Evolutionary conservation across 345 rosid genomes (phyloP), one percentile per base, ranked within the genome.

Genomic region (Anacardium occidentale): DNA sequence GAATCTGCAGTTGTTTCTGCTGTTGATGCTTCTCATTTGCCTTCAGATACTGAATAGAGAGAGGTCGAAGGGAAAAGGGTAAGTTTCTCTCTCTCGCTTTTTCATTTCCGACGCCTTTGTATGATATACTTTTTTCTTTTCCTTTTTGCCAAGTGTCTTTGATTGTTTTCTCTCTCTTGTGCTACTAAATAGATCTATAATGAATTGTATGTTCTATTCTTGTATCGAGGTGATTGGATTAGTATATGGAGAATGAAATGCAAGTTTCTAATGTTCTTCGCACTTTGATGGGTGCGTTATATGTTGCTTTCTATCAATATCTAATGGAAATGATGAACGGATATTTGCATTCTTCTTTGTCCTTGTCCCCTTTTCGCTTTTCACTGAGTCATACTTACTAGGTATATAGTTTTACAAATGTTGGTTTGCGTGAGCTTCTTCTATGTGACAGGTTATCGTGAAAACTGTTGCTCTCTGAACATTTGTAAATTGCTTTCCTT

Each of bases 31-130:
- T 50, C 79, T 42, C 51, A 77, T 78, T 79, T 92, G 78, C 93
- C 97, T 50, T 88, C 90, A 9, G 93, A 91, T 81, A 75, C 82
- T 42, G 86, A 82, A 72, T 88, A 85, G 85, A 77, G 68, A 29
- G 32, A 29, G 32, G 32, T 29, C 1, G 32, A 29, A 29, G 32
- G 32, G 32, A 29, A 29, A 29, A 29, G 32, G 3, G 32, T 29
- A 29, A 29, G 78, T 81, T 78, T 69, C 68, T 74, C 64, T 55
- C 50, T 62, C 18, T 47, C 73, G 58, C 32, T 63, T 47, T 55
- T 1, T 29, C 40, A 44, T 5, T 52, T n/a, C 78, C 58, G 60
- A 60, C 54, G 47, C 58, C 55, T 71, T 53, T 73, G 78, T 81
- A 75, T 75, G 66, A 72, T 77, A 78, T 37, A 72, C 32, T 3